Percentiles rank a stretch among this genome's conserved stretches.
Conservation (phyloP, 2,329 filamentous ascomycete genomes). For the Trichoderma brevicompactum region DNA sequence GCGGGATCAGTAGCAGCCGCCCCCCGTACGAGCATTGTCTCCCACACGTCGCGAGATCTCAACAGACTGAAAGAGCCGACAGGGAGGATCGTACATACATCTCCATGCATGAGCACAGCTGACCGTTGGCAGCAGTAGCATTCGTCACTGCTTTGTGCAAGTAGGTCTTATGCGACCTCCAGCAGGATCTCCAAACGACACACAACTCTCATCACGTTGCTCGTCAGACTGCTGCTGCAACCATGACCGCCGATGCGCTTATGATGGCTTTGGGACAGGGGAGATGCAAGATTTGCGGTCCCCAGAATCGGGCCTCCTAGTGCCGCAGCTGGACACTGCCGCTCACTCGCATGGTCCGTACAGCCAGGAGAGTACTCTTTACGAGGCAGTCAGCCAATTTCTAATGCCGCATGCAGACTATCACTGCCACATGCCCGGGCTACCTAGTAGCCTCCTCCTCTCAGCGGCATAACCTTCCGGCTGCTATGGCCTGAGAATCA, state of each 20-base stretch:
- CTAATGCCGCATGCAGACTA: neutral
- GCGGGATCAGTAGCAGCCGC: neutral
- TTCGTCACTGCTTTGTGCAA: neutral
- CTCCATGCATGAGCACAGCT: constrained; percentile 23
- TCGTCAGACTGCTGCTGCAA: constrained; percentile 7
- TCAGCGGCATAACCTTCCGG: no score
- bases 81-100: constrained; percentile 19
- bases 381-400: neutral
- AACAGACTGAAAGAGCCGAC: constrained; percentile 9
- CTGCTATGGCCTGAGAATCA: no score
- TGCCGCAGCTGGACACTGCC: constrained; percentile 7
- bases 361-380: neutral
- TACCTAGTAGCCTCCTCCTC: no score
- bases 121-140: constrained; percentile 19
- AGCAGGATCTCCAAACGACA: constrained; percentile 5
- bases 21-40: no score
- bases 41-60: constrained; percentile 4
- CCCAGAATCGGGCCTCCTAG: constrained; percentile 9
- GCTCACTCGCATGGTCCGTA: neutral
- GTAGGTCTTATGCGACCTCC: neutral
- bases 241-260: constrained; percentile 1
- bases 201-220: constrained; percentile 1
- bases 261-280: constrained; percentile 1
- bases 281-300: constrained; percentile 19
- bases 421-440: neutral